Evolutionary conservation across 306 rosid species (phyloP).

Genomic region (Gynostemma pentaphyllum): DNA sequence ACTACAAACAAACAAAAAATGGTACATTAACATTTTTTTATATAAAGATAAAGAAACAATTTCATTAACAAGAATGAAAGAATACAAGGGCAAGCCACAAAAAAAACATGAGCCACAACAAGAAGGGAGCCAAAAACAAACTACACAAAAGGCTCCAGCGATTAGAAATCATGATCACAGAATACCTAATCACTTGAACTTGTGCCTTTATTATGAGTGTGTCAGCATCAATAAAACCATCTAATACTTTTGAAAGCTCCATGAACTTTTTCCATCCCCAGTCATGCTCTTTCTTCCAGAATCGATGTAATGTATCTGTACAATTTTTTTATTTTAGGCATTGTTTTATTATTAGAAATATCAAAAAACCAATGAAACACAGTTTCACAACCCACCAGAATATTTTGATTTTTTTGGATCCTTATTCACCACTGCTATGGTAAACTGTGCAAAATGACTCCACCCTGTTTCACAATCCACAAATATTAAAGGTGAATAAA

Average conservation of each 20-base stretch:
- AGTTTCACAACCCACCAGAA: constrained; percentile 86
- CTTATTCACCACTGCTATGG: constrained; percentile 93
- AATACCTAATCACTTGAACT: constrained; percentile 97
- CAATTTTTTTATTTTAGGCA: constrained; percentile 12
- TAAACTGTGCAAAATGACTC: constrained; percentile 98
- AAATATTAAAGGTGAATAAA: constrained; percentile 4
- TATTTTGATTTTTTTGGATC: constrained; percentile 90
- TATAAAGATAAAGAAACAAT: too few relatives aligned
- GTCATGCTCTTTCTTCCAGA: constrained; percentile 99
- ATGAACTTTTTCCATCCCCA: constrained; percentile 99
- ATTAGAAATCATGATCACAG: constrained; percentile 4
- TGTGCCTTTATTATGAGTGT: constrained; percentile 94
- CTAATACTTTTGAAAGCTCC: constrained; percentile 93
- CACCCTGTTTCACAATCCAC: constrained; percentile 45
- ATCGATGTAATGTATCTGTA: constrained; percentile 93
- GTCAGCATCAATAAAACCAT: constrained; percentile 93
- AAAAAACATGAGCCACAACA: too few relatives aligned
- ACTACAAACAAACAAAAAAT: too few relatives aligned
- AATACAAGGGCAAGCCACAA: too few relatives aligned
- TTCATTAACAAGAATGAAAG: too few relatives aligned
- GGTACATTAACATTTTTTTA: too few relatives aligned
- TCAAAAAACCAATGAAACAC: constrained; percentile 12
- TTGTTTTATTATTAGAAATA: constrained; percentile 10
- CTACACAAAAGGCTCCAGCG: too few relatives aligned
- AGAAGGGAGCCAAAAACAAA: too few relatives aligned